phyloP scores from a whole-genome alignment of 306 rosid species.

The Cucurbita maxima region DNA sequence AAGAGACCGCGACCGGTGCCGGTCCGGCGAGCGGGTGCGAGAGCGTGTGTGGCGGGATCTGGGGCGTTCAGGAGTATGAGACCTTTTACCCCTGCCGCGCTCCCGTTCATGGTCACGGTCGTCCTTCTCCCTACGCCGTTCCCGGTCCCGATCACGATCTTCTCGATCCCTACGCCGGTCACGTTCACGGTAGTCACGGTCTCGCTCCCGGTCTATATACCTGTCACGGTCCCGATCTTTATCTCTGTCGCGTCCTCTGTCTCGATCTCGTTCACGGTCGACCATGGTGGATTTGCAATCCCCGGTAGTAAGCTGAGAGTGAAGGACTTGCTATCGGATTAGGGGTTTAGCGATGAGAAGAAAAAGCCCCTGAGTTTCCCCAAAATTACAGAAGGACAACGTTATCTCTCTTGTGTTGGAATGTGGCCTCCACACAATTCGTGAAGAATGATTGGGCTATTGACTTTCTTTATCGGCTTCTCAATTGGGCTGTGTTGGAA shows the following conservation, averaged over 20 bases:
- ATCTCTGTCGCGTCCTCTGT: neutral
- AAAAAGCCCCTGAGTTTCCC: neutral
- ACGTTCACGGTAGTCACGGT: conserved; percentile 31
- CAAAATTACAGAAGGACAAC: neutral
- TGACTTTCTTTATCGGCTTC: neutral
- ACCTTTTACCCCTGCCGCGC: conserved; percentile 48
- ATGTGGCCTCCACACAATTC: neutral
- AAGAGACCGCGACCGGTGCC: conserved; percentile 45
- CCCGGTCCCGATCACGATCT: conserved; percentile 22
- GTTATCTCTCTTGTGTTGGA: neutral
- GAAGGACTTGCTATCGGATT: neutral
- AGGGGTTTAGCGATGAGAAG: neutral
- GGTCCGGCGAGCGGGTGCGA: conserved; percentile 46
- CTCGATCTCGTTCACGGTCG: conserved; percentile 3
- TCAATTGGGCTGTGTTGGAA: neutral
- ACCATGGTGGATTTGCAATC: neutral
- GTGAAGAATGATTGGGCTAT: neutral
- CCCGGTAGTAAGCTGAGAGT: neutral
- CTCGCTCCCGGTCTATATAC: conserved; percentile 8
- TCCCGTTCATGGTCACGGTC: conserved; percentile 41
- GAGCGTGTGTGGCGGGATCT: conserved; percentile 64
- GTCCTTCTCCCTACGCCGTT: conserved; percentile 18
- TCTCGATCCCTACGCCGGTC: neutral
- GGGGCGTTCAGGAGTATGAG: conserved; percentile 54
- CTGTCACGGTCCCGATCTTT: conserved; percentile 1